Evolutionary conservation across 2,329 filamentous ascomycete species (phyloP).

Genomic region (Colletotrichum sp.): DNA sequence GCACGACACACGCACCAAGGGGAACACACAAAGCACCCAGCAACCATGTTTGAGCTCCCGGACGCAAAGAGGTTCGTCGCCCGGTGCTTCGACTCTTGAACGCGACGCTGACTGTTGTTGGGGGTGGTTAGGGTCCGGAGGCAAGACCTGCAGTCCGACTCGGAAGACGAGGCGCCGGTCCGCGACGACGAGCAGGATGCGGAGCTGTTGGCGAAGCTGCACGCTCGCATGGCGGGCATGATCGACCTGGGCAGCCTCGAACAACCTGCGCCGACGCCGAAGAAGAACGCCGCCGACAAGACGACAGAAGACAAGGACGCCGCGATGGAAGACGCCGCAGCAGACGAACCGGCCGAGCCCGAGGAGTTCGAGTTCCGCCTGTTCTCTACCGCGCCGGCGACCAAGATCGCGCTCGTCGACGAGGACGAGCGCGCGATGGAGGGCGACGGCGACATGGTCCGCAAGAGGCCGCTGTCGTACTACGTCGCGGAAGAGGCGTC

Average conservation of each 20-base stretch:
- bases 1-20: not conserved
- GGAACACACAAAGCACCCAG: not conserved
- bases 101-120: not conserved
- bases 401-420: slow-evolving; percentile 56
- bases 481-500: slow-evolving; percentile 51
- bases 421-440: slow-evolving; percentile 36
- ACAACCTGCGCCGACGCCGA: slow-evolving; percentile 2
- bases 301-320: slow-evolving; percentile 1
- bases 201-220: slow-evolving; percentile 48
- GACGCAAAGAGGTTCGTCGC: slow-evolving; percentile 54
- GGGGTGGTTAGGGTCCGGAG: slow-evolving; percentile 48
- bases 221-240: slow-evolving; percentile 52
- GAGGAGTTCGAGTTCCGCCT: slow-evolving; percentile 63
- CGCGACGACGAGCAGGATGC: slow-evolving; percentile 38
- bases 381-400: slow-evolving; percentile 53
- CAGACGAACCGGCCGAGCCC: slow-evolving; percentile 18
- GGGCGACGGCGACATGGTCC: slow-evolving; percentile 39
- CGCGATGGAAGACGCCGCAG: slow-evolving; percentile 21
- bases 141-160: slow-evolving; percentile 51
- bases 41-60: slow-evolving; percentile 55
- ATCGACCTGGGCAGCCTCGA: slow-evolving; percentile 42
- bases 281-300: slow-evolving; percentile 9
- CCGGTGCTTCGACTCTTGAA: not conserved
- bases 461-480: slow-evolving; percentile 48
- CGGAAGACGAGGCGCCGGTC: slow-evolving; percentile 29